Percentiles rank a stretch among this genome's conserved stretches.
Evolutionary conservation across 768 basidiomycete species (phyloP).

Genomic region (Kwoniella botswanensis): DNA sequence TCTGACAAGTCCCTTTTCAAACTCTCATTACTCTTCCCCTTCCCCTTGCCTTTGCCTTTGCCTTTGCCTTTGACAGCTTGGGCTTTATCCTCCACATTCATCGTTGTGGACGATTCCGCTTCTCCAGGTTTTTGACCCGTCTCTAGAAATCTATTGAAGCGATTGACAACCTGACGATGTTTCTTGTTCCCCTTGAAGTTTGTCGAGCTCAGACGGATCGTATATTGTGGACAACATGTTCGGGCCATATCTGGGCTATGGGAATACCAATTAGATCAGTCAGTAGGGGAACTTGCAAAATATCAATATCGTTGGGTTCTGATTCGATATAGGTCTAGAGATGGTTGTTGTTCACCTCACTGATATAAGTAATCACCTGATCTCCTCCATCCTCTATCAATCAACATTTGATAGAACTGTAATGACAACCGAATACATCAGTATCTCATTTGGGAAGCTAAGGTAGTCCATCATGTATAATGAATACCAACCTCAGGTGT

Average conservation of each 20-base stretch:
- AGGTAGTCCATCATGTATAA: too few relatives aligned
- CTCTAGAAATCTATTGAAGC: conserved; percentile 48
- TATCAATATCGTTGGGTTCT: neutral
- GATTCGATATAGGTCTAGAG: neutral
- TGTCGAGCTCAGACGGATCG: conserved; percentile 66
- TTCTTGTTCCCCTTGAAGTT: conserved; percentile 44
- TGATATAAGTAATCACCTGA: conserved; percentile 70
- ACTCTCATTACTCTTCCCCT: conserved; percentile 43
- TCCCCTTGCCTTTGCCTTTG: conserved; percentile 27
- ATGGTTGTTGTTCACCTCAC: conserved; percentile 27
- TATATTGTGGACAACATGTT: conserved; percentile 93
- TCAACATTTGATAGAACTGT: conserved; percentile 57
- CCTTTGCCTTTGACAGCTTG: conserved; percentile 19
- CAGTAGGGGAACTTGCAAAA: neutral
- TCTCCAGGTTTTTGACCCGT: conserved; percentile 65
- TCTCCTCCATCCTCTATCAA: conserved; percentile 59
- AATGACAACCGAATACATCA: neutral
- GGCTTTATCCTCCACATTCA: conserved; percentile 64
- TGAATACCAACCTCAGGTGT: conserved; percentile 17
- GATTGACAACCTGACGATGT: conserved; percentile 48
- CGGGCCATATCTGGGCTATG: conserved; percentile 75
- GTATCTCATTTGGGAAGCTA: too few relatives aligned
- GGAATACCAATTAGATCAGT: neutral
- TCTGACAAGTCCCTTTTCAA: conserved; percentile 57
- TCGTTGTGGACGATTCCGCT: conserved; percentile 69